Percentiles rank a stretch among this genome's conserved stretches.
Conservation (phyloP, 2,329 filamentous ascomycete genomes). For the Elsinoe fawcettii region DNA sequence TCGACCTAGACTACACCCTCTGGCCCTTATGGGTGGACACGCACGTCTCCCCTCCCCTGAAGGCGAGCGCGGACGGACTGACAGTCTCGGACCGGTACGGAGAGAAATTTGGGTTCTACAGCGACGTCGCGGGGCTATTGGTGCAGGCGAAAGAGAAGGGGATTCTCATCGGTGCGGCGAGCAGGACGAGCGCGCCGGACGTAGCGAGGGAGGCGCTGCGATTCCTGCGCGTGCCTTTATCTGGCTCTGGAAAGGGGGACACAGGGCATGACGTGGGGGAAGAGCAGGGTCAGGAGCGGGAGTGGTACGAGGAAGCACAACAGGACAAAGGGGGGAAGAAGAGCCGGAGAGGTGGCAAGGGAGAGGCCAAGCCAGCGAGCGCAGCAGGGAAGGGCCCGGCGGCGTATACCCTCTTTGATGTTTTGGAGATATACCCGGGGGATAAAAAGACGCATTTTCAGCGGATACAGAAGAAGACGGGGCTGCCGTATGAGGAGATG, state of each 20-base stretch:
- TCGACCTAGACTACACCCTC: slow-evolving; percentile 96
- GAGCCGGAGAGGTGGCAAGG: background rate
- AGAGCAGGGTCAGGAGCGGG: too few relatives aligned
- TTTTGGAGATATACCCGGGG: slow-evolving; percentile 59
- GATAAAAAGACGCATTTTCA: slow-evolving; percentile 83
- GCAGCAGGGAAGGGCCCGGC: slow-evolving; percentile 6
- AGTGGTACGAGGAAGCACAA: background rate
- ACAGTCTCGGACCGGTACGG: slow-evolving; percentile 46
- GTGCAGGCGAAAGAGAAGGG: slow-evolving; percentile 42
- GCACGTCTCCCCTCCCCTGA: slow-evolving; percentile 70
- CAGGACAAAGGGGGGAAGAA: slow-evolving; percentile 4
- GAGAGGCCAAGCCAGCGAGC: background rate
- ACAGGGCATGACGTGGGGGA: too few relatives aligned
- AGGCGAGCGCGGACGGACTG: slow-evolving; percentile 36
- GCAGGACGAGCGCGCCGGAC: slow-evolving; percentile 70
- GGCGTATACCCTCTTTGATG: slow-evolving; percentile 48
- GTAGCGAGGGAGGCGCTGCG: slow-evolving; percentile 74
- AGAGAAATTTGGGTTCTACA: slow-evolving; percentile 41
- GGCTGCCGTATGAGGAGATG: slow-evolving; percentile 72
- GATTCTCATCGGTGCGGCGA: slow-evolving; percentile 64
- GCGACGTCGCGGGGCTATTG: slow-evolving; percentile 36
- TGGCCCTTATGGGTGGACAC: slow-evolving; percentile 99
- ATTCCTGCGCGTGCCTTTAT: slow-evolving; percentile 53
- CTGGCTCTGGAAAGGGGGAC: slow-evolving; percentile 43
- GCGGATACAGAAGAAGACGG: slow-evolving; percentile 61